Conservation (phyloP, 1,139 yeast species). For the Kluyveromyces sp. region DNA sequence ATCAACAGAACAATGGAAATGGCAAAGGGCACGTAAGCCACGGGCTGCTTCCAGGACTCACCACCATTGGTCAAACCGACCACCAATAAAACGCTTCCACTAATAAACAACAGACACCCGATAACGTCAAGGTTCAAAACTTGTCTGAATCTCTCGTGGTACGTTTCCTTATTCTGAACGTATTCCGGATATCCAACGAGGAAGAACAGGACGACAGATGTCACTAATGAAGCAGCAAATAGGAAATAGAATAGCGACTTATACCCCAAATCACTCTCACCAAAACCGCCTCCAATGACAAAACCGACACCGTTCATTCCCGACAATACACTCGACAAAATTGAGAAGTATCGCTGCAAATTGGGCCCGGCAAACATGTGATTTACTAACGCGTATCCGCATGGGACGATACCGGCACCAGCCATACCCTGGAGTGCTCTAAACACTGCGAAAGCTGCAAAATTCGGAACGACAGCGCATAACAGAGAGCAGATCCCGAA, state of each 20-base stretch:
- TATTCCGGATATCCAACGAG: constrained; percentile 2
- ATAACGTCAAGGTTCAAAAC: constrained; percentile 23
- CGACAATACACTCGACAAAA: constrained; percentile 26
- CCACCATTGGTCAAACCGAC: constrained; percentile 36
- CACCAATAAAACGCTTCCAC: constrained; percentile 29
- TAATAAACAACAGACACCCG: constrained; percentile 27
- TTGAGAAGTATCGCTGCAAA: constrained; percentile 24
- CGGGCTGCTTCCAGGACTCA: constrained; percentile 29
- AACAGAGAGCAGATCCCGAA: constrained; percentile 25
- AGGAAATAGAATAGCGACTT: constrained; percentile 30
- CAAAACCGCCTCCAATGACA: constrained; percentile 36
- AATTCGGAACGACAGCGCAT: constrained; percentile 26
- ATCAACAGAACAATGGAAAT: constrained; percentile 15
- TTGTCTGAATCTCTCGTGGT: constrained; percentile 14
- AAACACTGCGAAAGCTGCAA: constrained; percentile 32
- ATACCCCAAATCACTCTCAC: constrained; percentile 30
- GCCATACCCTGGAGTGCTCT: constrained; percentile 37
- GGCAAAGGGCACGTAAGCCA: constrained; percentile 27
- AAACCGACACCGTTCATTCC: constrained; percentile 31
- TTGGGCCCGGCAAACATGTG: constrained; percentile 27
- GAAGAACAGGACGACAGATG: not conserved
- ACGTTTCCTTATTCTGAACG: constrained; percentile 14
- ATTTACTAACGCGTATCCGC: constrained; percentile 31
- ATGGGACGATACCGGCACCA: constrained; percentile 34
- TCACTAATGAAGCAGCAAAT: constrained; percentile 18